phyloP scores from a whole-genome alignment of 139 green algal species.

The Chlorella vulgaris region DNA sequence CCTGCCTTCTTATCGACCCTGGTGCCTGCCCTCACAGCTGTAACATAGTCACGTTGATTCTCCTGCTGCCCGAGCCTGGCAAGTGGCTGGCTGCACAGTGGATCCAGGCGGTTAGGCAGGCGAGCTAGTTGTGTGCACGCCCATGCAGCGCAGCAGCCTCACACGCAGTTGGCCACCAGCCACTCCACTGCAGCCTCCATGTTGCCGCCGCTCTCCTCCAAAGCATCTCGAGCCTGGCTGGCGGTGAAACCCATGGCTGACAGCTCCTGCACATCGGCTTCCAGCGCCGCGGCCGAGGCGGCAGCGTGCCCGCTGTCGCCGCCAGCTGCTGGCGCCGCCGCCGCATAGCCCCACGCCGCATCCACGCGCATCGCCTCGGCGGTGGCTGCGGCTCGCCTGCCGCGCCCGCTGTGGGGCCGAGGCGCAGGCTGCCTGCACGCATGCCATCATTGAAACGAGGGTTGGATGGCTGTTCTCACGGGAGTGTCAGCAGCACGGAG shows the following conservation, averaged over 20 bases:
- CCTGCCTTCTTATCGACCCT: no score
- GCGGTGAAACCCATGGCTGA: slow-evolving; percentile 73
- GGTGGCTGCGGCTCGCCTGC: not conserved
- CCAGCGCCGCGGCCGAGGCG: not conserved
- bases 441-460: no score
- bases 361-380: not conserved
- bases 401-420: not conserved
- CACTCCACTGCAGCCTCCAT: slow-evolving; percentile 69
- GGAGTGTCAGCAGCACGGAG: no score
- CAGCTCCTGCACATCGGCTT: slow-evolving; percentile 37
- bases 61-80: no score
- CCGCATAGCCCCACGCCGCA: not conserved
- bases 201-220: slow-evolving; percentile 65
- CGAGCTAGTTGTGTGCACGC: no score
- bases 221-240: slow-evolving; percentile 63
- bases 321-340: not conserved
- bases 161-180: slow-evolving; percentile 57
- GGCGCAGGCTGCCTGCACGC: slow-evolving; percentile 2
- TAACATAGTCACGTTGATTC: no score
- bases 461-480: no score
- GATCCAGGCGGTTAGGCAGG: no score
- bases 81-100: no score
- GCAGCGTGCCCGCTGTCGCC: not conserved
- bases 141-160: no score
- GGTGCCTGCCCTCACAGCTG: no score